Conservation (phyloP, 139 green algal genomes). For the Mesostigma viride region DNA sequence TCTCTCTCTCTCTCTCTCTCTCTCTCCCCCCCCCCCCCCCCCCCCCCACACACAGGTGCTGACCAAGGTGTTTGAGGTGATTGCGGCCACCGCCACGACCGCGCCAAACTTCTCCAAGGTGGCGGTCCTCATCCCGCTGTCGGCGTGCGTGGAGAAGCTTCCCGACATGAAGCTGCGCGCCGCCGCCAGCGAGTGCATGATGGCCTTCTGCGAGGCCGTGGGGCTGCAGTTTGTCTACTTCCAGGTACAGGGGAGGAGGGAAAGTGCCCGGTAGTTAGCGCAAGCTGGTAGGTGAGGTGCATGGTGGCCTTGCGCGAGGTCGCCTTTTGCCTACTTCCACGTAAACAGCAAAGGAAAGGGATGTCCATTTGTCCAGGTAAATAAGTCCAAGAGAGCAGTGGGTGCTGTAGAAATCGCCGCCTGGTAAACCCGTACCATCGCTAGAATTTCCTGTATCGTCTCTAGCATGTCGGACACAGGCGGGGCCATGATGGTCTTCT, state of each 20-base stretch:
- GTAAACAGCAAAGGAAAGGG: no score
- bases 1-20: no score
- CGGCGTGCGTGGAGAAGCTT: conserved; percentile 49
- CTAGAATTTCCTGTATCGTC: no score
- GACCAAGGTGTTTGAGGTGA: conserved; percentile 74
- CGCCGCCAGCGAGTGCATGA: conserved; percentile 47
- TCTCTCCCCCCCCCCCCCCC: no score
- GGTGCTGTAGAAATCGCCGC: neutral
- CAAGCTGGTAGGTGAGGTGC: no score
- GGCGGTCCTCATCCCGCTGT: conserved; percentile 17
- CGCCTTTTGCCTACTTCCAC: no score
- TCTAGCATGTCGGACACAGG: no score
- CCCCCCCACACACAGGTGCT: conserved; percentile 80
- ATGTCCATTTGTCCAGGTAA: no score
- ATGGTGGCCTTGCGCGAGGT: no score
- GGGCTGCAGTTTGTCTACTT: conserved; percentile 69
- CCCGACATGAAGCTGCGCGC: conserved; percentile 68
- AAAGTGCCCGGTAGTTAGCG: neutral
- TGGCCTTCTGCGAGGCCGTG: conserved; percentile 56
- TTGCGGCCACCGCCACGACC: conserved; percentile 38
- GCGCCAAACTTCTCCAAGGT: conserved; percentile 20
- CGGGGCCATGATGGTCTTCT: no score
- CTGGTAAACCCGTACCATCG: no score
- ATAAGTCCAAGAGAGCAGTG: neutral
- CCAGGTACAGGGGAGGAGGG: neutral